phyloP scores from a whole-genome alignment of 1,139 yeast species.

The Yamadazyma jaroonii region DNA sequence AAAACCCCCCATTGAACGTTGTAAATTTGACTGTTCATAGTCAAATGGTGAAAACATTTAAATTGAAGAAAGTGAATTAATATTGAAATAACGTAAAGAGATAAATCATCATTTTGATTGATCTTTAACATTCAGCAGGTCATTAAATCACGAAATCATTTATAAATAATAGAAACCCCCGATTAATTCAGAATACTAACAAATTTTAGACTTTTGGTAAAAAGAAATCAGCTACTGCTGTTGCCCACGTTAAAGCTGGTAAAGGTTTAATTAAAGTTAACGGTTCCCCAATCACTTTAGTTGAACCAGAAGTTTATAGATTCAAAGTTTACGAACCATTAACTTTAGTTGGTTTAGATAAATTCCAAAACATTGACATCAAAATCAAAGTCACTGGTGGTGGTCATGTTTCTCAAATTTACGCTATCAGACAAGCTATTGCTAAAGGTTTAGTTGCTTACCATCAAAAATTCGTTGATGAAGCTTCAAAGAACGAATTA shows the following conservation, averaged over 20 bases:
- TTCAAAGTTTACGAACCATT: slow-evolving; percentile 99
- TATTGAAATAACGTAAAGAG: no score
- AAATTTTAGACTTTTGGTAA: slow-evolving; percentile 89
- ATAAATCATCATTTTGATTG: no score
- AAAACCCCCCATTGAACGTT: no score
- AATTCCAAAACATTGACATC: slow-evolving; percentile 97
- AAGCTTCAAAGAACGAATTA: slow-evolving; percentile 98
- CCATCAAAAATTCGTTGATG: slow-evolving; percentile 99
- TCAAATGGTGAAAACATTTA: no score
- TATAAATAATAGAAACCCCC: neutral
- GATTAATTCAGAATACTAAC: slow-evolving; percentile 28
- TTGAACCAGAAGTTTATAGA: slow-evolving; percentile 98
- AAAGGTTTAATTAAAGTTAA: slow-evolving; percentile 98
- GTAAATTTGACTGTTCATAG: no score
- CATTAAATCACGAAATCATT: neutral
- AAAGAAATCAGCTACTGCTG: slow-evolving; percentile 99
- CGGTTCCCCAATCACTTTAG: slow-evolving; percentile 99
- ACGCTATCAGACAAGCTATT: slow-evolving; percentile 99
- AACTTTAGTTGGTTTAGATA: slow-evolving; percentile 97
- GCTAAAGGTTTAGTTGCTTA: slow-evolving; percentile 99
- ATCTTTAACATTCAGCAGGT: no score
- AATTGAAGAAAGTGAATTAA: no score
- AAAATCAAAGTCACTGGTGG: slow-evolving; percentile 99
- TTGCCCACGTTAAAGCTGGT: slow-evolving; percentile 99
- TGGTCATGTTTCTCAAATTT: slow-evolving; percentile 99